Evolutionary conservation across 202 grass and related monocot species (phyloP).

Genomic region (Dendrocalamus latiflorus): DNA sequence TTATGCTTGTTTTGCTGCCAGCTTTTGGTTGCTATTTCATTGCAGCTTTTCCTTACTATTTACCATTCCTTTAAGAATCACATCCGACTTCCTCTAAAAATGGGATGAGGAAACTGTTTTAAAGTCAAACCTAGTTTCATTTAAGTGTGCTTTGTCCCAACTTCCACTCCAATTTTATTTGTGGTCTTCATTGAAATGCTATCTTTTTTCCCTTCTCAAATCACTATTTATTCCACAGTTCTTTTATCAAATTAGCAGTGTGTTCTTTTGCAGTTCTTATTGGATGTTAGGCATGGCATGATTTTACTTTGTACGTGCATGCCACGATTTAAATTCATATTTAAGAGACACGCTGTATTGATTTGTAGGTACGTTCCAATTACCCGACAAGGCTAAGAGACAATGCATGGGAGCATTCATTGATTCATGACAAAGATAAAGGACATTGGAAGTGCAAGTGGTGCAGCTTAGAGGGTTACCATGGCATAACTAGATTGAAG

Average conservation of each 20-base stretch:
- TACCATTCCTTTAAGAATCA: neutral
- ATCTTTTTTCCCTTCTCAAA: neutral
- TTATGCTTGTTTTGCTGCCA: neutral
- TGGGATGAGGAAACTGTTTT: neutral
- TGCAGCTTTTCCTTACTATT: neutral
- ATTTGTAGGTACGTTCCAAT: slow-evolving; percentile 15
- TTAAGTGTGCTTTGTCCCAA: slow-evolving; percentile 12
- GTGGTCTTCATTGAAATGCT: slow-evolving; percentile 3
- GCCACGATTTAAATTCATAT: neutral
- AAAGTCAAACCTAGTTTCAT: neutral
- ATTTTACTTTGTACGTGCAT: neutral
- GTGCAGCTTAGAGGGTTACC: slow-evolving; percentile 47
- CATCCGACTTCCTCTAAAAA: neutral
- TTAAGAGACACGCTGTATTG: neutral
- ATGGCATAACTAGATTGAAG: slow-evolving; percentile 58
- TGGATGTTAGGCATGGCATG: neutral
- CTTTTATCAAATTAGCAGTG: neutral
- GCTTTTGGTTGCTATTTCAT: neutral
- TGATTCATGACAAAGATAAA: slow-evolving; percentile 43
- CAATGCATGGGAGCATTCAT: slow-evolving; percentile 40
- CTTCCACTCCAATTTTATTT: neutral
- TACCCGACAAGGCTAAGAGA: neutral
- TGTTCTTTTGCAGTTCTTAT: neutral
- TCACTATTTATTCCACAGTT: neutral
- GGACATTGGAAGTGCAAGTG: slow-evolving; percentile 66